Base-by-base conservation (phyloP, 2,329 filamentous ascomycete genomes). In the Xylariaceae sp. region DNA sequence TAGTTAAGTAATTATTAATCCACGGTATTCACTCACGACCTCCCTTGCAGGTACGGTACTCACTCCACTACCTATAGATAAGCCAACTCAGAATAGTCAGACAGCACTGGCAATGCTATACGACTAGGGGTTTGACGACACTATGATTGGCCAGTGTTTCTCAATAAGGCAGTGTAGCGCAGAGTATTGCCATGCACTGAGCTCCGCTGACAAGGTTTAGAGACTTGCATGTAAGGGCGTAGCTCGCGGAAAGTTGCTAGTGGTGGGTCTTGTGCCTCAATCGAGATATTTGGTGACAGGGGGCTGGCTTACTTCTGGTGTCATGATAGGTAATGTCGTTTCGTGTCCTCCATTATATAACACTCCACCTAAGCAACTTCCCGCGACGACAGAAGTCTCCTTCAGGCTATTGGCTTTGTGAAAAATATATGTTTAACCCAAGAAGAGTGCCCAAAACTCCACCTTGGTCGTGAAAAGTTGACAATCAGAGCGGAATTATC, bases 401-500 rank as follows among this genome's bases (percentile, higher is more conserved):
- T 31, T 24, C 14, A 17, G 40, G 11, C 23, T n/a, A 17, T 16
- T 8, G 16, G 37, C 3, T 29, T 21, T 21, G 28, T 37, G 11
- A 19, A 49, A 24, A 28, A 23, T 21, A 31, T 6, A 19, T 6
- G 3, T 6, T 17, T 12, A 21, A 24, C 12, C 31, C 7, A 28
- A 37, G 33, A 2, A 23, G 28, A 31, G 21, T 23, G 12, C 28
- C 23, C n/a, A 12, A 16, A 19, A 31, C 17, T 2, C 4, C 16
- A 16, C 16, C 17, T 12, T 40, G n/a, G 11, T 50, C 56, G 45
- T 45, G 26, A 33, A 46, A 58, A 51, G 31, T 60, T 53, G 2
- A 70, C 66, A 2, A 71, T 59, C 19, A 61, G 26, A 8, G 60
- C 53, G 14, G 60, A 49, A 17, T 40, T 54, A 23, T 24, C 4